These are phyloP conservation scores for Tolypocladium inflatum DNA, from an alignment of 2,329 filamentous ascomycete genomes.

Conservation along the genomic window DNA sequence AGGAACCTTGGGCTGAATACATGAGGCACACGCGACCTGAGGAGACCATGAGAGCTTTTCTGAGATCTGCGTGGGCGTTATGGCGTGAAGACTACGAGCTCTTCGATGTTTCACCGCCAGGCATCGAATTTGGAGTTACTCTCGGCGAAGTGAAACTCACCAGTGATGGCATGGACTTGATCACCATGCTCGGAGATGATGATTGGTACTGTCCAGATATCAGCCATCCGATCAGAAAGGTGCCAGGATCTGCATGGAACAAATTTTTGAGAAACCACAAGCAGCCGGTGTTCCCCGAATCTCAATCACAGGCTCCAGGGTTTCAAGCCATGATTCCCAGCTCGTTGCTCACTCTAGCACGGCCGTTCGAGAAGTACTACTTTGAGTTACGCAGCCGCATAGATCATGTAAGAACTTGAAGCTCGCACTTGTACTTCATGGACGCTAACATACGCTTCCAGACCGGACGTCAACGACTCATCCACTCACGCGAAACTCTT, in stretches of 20 bases:
- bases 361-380: not conserved
- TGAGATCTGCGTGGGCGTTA: slow-evolving; percentile 8
- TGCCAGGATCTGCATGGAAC: slow-evolving; percentile 14
- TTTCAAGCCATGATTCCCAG: slow-evolving; percentile 2
- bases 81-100: slow-evolving; percentile 3
- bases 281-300: slow-evolving; percentile 4
- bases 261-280: slow-evolving; percentile 11
- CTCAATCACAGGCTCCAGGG: not conserved
- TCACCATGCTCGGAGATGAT: slow-evolving; percentile 6
- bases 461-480: not conserved
- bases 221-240: slow-evolving; percentile 11
- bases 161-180: slow-evolving; percentile 7
- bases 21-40: not conserved
- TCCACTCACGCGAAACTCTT: not conserved
- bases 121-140: slow-evolving; percentile 11
- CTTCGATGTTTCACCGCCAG: slow-evolving; percentile 1
- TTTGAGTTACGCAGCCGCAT: not conserved
- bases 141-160: slow-evolving; percentile 10
- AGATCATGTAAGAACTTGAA: not conserved
- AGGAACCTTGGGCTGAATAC: slow-evolving; percentile 1
- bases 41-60: slow-evolving; percentile 6
- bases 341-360: not conserved
- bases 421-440: not conserved
- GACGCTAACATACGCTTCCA: not conserved
- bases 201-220: slow-evolving; percentile 6